These are phyloP conservation scores for Candida dendrica DNA, from an alignment of 805 yeast genomes.

Conservation along the genomic window DNA sequence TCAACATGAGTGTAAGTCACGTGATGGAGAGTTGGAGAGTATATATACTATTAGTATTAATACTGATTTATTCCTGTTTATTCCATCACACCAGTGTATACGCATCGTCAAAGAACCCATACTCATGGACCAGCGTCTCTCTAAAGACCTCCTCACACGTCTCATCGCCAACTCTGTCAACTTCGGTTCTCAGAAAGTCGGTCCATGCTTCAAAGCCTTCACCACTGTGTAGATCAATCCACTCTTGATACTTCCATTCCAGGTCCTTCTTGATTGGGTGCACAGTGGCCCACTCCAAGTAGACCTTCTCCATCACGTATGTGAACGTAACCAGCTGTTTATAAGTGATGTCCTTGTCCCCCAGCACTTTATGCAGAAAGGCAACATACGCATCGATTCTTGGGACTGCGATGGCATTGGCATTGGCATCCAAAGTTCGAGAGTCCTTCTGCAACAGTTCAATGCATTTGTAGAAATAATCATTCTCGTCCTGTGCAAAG, in stretches of 20 bases:
- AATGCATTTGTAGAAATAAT: conserved; percentile 33
- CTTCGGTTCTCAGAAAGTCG: conserved; percentile 36
- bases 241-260: conserved; percentile 40
- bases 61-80: no score
- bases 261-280: conserved; percentile 20
- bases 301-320: conserved; percentile 43
- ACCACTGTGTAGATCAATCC: conserved; percentile 49
- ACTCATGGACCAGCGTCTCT: conserved; percentile 32
- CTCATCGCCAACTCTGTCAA: conserved; percentile 27
- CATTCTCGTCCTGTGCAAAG: conserved; percentile 39
- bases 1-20: background rate
- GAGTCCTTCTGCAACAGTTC: conserved; percentile 17
- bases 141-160: conserved; percentile 25
- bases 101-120: conserved; percentile 35
- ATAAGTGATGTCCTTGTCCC: conserved; percentile 24
- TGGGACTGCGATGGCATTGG: conserved; percentile 16
- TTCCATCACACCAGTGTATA: background rate
- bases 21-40: background rate
- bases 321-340: conserved; percentile 35
- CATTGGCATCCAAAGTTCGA: conserved; percentile 11
- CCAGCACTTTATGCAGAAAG: conserved; percentile 25
- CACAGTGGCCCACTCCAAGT: conserved; percentile 44
- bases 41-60: no score
- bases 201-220: conserved; percentile 40
- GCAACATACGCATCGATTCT: conserved; percentile 32